These are phyloP conservation scores for Westerdykella ornata DNA, from an alignment of 2,329 filamentous ascomycete species.

Conservation along the genomic window DNA sequence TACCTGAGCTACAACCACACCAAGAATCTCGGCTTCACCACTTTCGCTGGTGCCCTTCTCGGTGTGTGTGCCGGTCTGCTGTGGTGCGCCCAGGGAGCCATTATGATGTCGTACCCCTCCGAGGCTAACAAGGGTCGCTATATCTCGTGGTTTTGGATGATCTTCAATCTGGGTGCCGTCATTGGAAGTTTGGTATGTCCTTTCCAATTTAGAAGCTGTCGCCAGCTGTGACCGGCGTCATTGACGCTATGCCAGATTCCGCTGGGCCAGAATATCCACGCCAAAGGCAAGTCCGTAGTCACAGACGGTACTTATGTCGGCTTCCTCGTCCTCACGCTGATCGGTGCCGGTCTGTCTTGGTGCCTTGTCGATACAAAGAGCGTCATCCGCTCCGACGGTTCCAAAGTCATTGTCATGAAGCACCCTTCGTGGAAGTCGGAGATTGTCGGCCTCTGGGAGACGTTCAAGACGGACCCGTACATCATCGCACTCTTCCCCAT, in stretches of 20 bases:
- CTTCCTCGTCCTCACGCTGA: constrained; percentile 75
- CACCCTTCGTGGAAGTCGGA: constrained; percentile 82
- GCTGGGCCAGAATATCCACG: constrained; percentile 65
- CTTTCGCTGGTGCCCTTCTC: constrained; percentile 69
- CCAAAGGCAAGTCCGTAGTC: constrained; percentile 46
- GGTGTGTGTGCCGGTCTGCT: constrained; percentile 73
- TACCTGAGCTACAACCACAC: constrained; percentile 67
- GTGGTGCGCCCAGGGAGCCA: constrained; percentile 76
- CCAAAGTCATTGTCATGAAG: constrained; percentile 78
- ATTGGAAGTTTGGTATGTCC: constrained; percentile 63
- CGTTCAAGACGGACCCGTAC: constrained; percentile 62
- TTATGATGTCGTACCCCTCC: constrained; percentile 84
- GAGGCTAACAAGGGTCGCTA: constrained; percentile 80
- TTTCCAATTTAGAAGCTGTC: constrained; percentile 2
- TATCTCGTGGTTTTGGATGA: constrained; percentile 89
- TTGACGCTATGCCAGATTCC: constrained; percentile 49
- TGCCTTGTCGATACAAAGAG: constrained; percentile 63
- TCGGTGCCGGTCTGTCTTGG: constrained; percentile 63
- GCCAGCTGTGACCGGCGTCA: not conserved
- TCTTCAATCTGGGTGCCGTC: constrained; percentile 87
- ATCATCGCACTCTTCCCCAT: constrained; percentile 72
- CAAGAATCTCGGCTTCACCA: constrained; percentile 60
- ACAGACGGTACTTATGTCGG: constrained; percentile 79
- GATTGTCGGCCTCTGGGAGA: constrained; percentile 67
- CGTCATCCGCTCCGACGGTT: constrained; percentile 70